These are phyloP conservation scores for Globisporangium abappressorium DNA, from an alignment of 352 stramenopile species.

Conservation along the genomic window DNA sequence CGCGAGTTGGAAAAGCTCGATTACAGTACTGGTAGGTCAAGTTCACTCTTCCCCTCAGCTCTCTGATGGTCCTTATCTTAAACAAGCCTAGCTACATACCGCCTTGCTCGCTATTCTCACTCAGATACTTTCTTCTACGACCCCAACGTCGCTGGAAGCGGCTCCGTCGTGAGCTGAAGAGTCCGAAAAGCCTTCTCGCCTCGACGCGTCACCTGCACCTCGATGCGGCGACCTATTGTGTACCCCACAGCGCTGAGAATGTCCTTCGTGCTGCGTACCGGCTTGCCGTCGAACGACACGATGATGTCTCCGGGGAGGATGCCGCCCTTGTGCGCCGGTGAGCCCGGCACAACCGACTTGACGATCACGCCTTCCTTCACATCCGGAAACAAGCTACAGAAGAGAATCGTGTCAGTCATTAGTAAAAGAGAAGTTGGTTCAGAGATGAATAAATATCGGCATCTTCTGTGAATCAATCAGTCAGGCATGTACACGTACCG, in stretches of 20 bases:
- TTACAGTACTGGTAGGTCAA: no score
- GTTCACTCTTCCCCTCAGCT: no score
- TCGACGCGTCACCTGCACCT: constrained; percentile 60
- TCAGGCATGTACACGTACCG: constrained; percentile 25
- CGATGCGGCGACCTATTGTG: constrained; percentile 64
- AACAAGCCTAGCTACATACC: not conserved
- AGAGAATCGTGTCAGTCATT: not conserved
- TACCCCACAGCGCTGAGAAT: constrained; percentile 70
- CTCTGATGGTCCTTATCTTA: not conserved
- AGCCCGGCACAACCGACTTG: constrained; percentile 73
- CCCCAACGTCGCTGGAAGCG: constrained; percentile 39
- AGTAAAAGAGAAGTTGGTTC: not conserved
- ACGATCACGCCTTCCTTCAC: constrained; percentile 82
- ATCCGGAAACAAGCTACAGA: constrained; percentile 53
- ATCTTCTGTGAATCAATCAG: not conserved
- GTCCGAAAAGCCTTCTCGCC: constrained; percentile 43
- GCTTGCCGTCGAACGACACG: constrained; percentile 69
- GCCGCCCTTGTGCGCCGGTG: constrained; percentile 75
- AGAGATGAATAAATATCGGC: no score
- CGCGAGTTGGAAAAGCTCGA: no score
- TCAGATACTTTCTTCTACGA: not conserved
- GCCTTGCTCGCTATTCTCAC: not conserved
- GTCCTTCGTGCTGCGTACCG: constrained; percentile 72
- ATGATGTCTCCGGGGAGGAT: constrained; percentile 76
- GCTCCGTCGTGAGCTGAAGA: constrained; percentile 62